Base-by-base conservation (phyloP, 2,329 filamentous ascomycete genomes). In the Aspergillus sp. region DNA sequence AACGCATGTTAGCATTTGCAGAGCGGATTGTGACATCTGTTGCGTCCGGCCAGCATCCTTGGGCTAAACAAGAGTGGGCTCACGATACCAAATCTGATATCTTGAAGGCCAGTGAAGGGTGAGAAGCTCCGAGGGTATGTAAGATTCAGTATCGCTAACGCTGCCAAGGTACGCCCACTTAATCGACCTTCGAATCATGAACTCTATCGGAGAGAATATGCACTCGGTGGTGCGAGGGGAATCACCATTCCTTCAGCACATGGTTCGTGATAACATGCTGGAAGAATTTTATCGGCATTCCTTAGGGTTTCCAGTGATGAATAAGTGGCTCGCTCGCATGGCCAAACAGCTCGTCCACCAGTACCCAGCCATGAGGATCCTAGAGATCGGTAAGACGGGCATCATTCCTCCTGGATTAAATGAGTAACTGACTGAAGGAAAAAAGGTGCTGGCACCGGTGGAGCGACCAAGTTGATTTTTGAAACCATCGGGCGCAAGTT, bases 401-500 rank as follows among this genome's bases (percentile, higher is more conserved):
- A n/a, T 6, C 16, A 16, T n/a, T 6, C 16, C 16, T n/a, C 7
- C 6, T 42, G 16, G 36, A n/a, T 14, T 7, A 16, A n/a, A 16
- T 42, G 36, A n/a, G 16, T 42, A n/a, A n/a, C 36, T 42, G 14
- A 42, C 14, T 29, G 26, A 29, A 42, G 7, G 1, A 9, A 18
- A 6, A n/a, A 16, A 42, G 36, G 70, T 11, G 70, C 69, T 12
- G 71, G 71, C 2, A 71, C 68, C 4, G 80, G 79, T 4, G 74
- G 73, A 16, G 71, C 78, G 0, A 82, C 80, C 0, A 63, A 70
- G 6, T 60, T 54, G 3, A 67, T 81, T 10, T 64, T 82, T 2
- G 56, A 63, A 4, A 56, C 55, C 2, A 61, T 80, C 11, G 70
- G 66, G 2, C n/a, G 63, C 5, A 14, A 39, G 10, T 76, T 73